A percentile compares a stretch with the other conserved stretches of the same genome.
Conservation (phyloP, 208 protist genomes). For the Angomonas deanei region DNA sequence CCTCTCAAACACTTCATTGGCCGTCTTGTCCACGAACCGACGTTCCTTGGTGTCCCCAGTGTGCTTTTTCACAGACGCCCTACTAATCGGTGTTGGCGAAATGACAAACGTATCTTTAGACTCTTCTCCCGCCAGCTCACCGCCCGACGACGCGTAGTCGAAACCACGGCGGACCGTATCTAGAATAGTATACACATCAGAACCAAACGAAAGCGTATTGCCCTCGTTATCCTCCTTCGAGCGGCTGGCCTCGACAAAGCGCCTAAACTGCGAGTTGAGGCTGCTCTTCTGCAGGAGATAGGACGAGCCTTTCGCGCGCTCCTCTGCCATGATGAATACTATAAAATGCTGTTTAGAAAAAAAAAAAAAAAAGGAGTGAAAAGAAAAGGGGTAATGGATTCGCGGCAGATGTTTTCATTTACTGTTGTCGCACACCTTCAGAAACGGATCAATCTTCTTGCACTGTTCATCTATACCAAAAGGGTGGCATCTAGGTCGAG, state of each 20-base stretch:
- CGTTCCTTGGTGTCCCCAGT: not conserved
- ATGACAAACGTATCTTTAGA: too few relatives aligned
- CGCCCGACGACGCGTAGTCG: not conserved
- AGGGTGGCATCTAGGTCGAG: not conserved
- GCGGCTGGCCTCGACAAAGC: not conserved
- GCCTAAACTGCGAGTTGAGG: not conserved
- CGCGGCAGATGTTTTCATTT: too few relatives aligned
- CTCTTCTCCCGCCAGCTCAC: too few relatives aligned
- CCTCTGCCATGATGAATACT: not conserved
- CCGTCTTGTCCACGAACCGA: not conserved
- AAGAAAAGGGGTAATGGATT: not conserved
- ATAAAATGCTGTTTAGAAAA: not conserved
- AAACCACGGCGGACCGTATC: not conserved
- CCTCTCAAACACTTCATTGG: not conserved
- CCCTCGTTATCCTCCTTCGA: not conserved
- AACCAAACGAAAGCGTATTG: not conserved
- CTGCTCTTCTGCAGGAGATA: not conserved
- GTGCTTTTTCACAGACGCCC: not conserved
- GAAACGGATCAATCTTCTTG: too few relatives aligned
- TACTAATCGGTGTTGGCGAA: not conserved
- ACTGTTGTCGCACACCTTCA: too few relatives aligned
- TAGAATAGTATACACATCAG: not conserved
- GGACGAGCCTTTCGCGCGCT: not conserved
- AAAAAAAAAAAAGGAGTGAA: not conserved
- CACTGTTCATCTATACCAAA: not conserved